A percentile compares a stretch with the other conserved stretches of the same genome.
Evolutionary conservation across 2,329 filamentous ascomycete genomes (phyloP).

Genomic region (Talaromyces amestolkiae): DNA sequence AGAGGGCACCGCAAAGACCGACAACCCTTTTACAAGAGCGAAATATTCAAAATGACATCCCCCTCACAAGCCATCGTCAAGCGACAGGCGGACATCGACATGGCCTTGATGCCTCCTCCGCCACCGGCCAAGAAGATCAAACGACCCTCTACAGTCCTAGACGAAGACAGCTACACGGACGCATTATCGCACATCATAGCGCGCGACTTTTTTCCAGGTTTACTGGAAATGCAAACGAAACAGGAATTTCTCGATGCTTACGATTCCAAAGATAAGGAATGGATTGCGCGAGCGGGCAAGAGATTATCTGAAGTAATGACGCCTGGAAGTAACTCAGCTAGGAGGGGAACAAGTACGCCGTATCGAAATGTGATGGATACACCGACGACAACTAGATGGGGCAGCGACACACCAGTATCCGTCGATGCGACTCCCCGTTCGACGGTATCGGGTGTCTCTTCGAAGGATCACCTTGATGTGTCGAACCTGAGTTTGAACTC

Average conservation of each 20-base stretch:
- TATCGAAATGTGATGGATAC: constrained; percentile 62
- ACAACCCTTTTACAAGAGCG: background rate
- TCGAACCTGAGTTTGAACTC: constrained; percentile 74
- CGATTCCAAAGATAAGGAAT: constrained; percentile 77
- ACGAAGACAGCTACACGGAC: constrained; percentile 91
- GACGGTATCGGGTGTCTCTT: background rate
- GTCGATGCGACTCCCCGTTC: constrained; percentile 29
- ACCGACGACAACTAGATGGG: constrained; percentile 47
- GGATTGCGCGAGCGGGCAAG: constrained; percentile 79
- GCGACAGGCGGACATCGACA: constrained; percentile 34
- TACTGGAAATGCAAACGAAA: constrained; percentile 80
- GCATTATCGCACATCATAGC: constrained; percentile 91
- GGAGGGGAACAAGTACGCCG: constrained; percentile 36
- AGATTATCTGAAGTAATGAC: constrained; percentile 78
- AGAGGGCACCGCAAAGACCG: background rate
- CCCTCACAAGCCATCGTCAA: constrained; percentile 32
- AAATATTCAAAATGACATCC: constrained; percentile 28
- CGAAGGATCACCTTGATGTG: constrained; percentile 53
- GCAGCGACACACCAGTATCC: constrained; percentile 7
- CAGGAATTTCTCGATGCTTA: constrained; percentile 90
- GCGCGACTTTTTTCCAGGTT: constrained; percentile 91
- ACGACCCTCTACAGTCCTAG: constrained; percentile 78
- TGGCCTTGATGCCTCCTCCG: constrained; percentile 81
- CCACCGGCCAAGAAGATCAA: constrained; percentile 86
- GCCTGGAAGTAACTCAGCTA: constrained; percentile 47